phyloP scores from a whole-genome alignment of 1,284 basidiomycete species.

The Stygiomarasmius scandens region DNA sequence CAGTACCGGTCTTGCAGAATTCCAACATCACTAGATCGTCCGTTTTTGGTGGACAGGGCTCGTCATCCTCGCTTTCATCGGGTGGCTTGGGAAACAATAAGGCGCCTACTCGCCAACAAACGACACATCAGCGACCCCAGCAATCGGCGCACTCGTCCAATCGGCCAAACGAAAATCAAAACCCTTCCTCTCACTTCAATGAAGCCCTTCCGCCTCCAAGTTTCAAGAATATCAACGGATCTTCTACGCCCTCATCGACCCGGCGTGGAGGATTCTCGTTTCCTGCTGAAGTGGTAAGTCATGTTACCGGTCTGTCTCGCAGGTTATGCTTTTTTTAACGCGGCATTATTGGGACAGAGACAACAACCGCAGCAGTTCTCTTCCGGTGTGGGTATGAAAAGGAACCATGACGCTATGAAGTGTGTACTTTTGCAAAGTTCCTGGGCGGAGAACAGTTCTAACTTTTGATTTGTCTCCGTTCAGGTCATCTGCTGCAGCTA shows the following conservation, averaged over 20 bases:
- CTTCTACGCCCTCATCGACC: constrained; percentile 1
- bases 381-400: constrained; percentile 12
- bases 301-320: too few relatives aligned
- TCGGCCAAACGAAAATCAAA: neutral
- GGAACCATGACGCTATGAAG: constrained; percentile 15
- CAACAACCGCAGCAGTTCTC: neutral
- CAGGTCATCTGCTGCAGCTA: constrained; percentile 3
- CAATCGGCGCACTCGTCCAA: neutral
- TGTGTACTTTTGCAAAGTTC: neutral
- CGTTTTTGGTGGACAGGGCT: neutral
- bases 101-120: too few relatives aligned
- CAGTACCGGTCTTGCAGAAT: neutral
- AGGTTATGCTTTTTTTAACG: too few relatives aligned
- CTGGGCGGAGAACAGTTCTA: neutral
- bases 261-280: constrained; percentile 15
- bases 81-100: neutral
- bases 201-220: neutral
- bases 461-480: neutral
- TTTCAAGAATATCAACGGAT: neutral
- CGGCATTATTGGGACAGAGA: neutral
- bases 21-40: neutral
- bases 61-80: neutral
- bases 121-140: too few relatives aligned
- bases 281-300: constrained; percentile 12
- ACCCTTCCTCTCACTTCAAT: neutral